Percentiles rank a stretch among this genome's conserved stretches.
These are phyloP conservation scores for Yamadazyma blattariae DNA, from an alignment of 1,139 yeast species.

Conservation along the genomic window DNA sequence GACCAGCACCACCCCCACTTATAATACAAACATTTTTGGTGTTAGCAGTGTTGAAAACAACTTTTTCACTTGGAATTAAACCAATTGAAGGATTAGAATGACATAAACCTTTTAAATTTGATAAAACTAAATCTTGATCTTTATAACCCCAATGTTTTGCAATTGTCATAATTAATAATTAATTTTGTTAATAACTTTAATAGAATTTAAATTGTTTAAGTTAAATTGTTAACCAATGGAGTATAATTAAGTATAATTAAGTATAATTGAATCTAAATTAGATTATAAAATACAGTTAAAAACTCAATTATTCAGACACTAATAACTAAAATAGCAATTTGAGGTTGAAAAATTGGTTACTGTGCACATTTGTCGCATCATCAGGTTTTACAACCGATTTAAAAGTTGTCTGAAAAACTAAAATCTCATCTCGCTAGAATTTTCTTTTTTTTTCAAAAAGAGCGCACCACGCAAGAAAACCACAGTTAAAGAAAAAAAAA, in stretches of 20 bases:
- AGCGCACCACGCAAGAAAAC: constrained; percentile 2
- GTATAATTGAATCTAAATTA: too few relatives aligned
- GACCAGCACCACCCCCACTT: constrained; percentile 96
- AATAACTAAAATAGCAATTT: too few relatives aligned
- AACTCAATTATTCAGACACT: too few relatives aligned
- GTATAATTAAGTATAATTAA: too few relatives aligned
- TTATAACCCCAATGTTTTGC: constrained; percentile 53
- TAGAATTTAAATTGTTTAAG: background rate
- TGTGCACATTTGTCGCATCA: too few relatives aligned
- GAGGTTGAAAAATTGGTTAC: too few relatives aligned
- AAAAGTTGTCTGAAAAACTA: too few relatives aligned
- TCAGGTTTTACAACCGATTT: too few relatives aligned
- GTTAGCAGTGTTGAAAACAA: constrained; percentile 50
- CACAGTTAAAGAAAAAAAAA: background rate
- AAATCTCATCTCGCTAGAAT: constrained; percentile 6
- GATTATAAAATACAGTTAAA: too few relatives aligned
- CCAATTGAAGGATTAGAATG: constrained; percentile 65
- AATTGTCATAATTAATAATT: constrained; percentile 12
- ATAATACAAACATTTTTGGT: constrained; percentile 62
- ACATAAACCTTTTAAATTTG: constrained; percentile 66
- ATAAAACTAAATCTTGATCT: constrained; percentile 57
- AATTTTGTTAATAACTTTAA: too few relatives aligned
- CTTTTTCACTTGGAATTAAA: constrained; percentile 64
- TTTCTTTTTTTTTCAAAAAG: constrained; percentile 1
- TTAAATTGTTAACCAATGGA: too few relatives aligned